Evolutionary conservation across 495 filamentous ascomycete species (phyloP).

Genomic region (Podospora pseudopauciseta): DNA sequence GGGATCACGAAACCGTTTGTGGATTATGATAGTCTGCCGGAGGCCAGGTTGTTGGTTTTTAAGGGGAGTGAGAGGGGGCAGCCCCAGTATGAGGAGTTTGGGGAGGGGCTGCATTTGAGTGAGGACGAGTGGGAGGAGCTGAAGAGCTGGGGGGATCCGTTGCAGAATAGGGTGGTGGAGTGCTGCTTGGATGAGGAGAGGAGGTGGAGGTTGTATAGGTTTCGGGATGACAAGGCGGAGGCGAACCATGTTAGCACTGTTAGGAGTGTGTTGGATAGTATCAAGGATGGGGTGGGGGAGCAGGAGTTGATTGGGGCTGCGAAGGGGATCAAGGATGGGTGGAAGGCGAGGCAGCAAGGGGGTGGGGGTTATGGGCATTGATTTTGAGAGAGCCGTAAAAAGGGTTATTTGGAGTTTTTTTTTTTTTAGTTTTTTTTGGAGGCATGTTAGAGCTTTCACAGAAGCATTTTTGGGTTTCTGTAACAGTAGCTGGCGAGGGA

Average conservation of each 20-base stretch:
- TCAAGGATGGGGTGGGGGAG: constrained; percentile 66
- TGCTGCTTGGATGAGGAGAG: constrained; percentile 70
- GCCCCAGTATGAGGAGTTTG: constrained; percentile 56
- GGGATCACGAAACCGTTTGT: constrained; percentile 53
- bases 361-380: neutral
- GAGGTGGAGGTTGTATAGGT: constrained; percentile 79
- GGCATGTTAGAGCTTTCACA: neutral
- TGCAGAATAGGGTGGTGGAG: constrained; percentile 85
- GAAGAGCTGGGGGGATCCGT: constrained; percentile 62
- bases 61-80: constrained; percentile 50
- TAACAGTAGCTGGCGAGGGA: neutral
- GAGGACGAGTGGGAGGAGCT: constrained; percentile 77
- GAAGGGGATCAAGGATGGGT: constrained; percentile 65
- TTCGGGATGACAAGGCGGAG: constrained; percentile 86
- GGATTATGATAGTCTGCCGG: constrained; percentile 53
- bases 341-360: constrained; percentile 49
- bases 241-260: constrained; percentile 85
- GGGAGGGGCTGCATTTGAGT: constrained; percentile 61
- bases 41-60: constrained; percentile 46
- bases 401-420: neutral
- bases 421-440: neutral
- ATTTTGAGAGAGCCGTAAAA: neutral
- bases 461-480: neutral
- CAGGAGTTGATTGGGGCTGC: constrained; percentile 53
- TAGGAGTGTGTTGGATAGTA: constrained; percentile 75